Percentiles rank a stretch among this genome's conserved stretches.
These are phyloP conservation scores for Capsella bursapastoris DNA, from an alignment of 345 rosid species.

Conservation along the genomic window DNA sequence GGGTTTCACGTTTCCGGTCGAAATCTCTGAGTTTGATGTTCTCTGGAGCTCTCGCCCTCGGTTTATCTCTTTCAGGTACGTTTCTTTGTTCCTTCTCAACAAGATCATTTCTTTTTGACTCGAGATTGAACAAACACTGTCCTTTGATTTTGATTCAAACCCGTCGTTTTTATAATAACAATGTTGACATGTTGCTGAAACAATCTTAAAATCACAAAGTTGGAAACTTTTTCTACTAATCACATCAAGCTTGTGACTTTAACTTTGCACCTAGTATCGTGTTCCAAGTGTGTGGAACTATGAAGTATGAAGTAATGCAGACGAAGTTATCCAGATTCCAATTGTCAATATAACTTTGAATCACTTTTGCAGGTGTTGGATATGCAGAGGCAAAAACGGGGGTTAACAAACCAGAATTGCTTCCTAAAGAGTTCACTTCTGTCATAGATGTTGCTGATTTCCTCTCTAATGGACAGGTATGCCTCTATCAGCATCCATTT, in stretches of 20 bases:
- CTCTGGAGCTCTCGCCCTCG: constrained; percentile 71
- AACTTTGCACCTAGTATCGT: background rate
- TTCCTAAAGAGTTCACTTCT: constrained; percentile 78
- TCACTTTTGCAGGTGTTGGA: constrained; percentile 52
- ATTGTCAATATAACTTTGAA: background rate
- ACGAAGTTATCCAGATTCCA: background rate
- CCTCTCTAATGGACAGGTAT: constrained; percentile 90
- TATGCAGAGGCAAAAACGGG: constrained; percentile 79
- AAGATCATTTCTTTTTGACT: background rate
- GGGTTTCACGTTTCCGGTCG: constrained; percentile 53
- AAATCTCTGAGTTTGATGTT: constrained; percentile 61
- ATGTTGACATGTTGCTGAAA: background rate
- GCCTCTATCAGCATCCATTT: background rate
- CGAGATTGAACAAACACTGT: background rate
- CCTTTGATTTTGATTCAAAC: background rate
- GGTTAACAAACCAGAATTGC: constrained; percentile 92
- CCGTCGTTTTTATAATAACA: background rate
- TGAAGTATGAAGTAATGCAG: constrained; percentile 6
- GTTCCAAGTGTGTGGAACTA: background rate
- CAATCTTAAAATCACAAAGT: constrained; percentile 2
- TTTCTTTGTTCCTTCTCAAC: background rate
- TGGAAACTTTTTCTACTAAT: background rate
- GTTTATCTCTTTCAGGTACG: constrained; percentile 65
- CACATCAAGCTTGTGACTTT: background rate
- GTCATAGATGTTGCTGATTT: constrained; percentile 91